These are phyloP conservation scores for Lasiosphaeria ovina DNA, from an alignment of 495 filamentous ascomycete species.

Conservation along the genomic window DNA sequence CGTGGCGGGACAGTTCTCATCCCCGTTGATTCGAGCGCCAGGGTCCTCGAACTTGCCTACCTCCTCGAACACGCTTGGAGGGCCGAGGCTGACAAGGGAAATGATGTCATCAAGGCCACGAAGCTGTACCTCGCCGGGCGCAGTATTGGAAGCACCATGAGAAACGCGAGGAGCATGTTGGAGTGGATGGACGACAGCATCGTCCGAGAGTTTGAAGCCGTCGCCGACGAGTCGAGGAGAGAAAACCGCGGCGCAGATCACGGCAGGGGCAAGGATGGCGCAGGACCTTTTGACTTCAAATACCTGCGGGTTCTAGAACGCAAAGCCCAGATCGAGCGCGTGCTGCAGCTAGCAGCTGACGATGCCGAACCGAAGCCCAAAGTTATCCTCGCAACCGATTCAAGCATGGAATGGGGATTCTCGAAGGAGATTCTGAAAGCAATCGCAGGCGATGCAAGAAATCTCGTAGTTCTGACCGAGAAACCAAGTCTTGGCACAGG, in stretches of 20 bases:
- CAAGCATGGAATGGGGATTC: conserved; percentile 91
- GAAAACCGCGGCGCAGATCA: conserved; percentile 42
- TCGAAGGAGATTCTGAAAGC: conserved; percentile 77
- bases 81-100: conserved; percentile 53
- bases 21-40: conserved; percentile 89
- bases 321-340: conserved; percentile 66
- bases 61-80: conserved; percentile 90
- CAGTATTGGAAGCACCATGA: conserved; percentile 77
- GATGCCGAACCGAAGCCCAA: conserved; percentile 48
- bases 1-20: conserved; percentile 93
- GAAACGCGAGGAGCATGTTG: conserved; percentile 88
- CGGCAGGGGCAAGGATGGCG: conserved; percentile 41
- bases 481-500: conserved; percentile 41
- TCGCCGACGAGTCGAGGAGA: conserved; percentile 51
- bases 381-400: conserved; percentile 89
- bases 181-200: conserved; percentile 99
- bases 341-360: conserved; percentile 42
- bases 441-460: conserved; percentile 71
- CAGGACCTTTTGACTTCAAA: conserved; percentile 85
- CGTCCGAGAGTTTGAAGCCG: conserved; percentile 83
- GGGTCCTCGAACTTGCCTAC: conserved; percentile 91
- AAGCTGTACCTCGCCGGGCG: conserved; percentile 80
- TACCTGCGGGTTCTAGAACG: conserved; percentile 78
- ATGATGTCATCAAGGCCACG: conserved; percentile 62
- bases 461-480: conserved; percentile 84